phyloP scores from a whole-genome alignment of 1,284 basidiomycete species.

The Porogramme epimiltina region DNA sequence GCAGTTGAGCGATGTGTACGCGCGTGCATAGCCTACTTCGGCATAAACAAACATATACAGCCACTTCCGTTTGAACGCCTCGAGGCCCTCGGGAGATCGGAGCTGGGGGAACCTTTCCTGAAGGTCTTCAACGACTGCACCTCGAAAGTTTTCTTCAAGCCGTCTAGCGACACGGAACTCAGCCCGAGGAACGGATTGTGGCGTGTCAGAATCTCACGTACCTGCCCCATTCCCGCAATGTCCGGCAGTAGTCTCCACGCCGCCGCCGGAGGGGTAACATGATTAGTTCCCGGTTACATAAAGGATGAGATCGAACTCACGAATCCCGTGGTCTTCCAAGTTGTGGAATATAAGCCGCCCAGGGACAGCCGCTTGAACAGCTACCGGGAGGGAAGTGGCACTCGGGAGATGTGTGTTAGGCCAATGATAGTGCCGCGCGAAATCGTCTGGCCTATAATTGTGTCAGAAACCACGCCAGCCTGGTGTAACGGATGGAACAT shows the following conservation, averaged over 20 bases:
- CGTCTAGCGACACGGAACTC: slow-evolving; percentile 10
- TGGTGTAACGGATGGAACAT: neutral
- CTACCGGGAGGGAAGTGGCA: slow-evolving; percentile 67
- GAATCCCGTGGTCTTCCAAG: slow-evolving; percentile 79
- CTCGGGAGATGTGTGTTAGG: slow-evolving; percentile 84
- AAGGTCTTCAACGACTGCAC: slow-evolving; percentile 18
- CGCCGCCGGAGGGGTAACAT: no score
- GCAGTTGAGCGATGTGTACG: slow-evolving; percentile 27
- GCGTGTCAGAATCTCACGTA: neutral
- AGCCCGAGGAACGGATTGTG: neutral
- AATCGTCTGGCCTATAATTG: slow-evolving; percentile 68
- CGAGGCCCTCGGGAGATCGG: slow-evolving; percentile 17
- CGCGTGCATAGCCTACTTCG: slow-evolving; percentile 29
- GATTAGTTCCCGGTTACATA: no score
- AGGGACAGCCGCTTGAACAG: slow-evolving; percentile 59
- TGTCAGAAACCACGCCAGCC: no score
- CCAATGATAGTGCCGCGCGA: slow-evolving; percentile 89
- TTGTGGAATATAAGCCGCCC: slow-evolving; percentile 75
- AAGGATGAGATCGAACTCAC: slow-evolving; percentile 40
- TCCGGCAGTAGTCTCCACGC: slow-evolving; percentile 74
- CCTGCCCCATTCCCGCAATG: slow-evolving; percentile 76
- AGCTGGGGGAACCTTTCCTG: slow-evolving; percentile 17
- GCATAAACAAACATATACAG: slow-evolving; percentile 32
- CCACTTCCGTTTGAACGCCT: slow-evolving; percentile 33
- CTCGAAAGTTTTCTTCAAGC: slow-evolving; percentile 26